These are phyloP conservation scores for Oidiodendron maius DNA, from an alignment of 495 filamentous ascomycete species.

Conservation along the genomic window DNA sequence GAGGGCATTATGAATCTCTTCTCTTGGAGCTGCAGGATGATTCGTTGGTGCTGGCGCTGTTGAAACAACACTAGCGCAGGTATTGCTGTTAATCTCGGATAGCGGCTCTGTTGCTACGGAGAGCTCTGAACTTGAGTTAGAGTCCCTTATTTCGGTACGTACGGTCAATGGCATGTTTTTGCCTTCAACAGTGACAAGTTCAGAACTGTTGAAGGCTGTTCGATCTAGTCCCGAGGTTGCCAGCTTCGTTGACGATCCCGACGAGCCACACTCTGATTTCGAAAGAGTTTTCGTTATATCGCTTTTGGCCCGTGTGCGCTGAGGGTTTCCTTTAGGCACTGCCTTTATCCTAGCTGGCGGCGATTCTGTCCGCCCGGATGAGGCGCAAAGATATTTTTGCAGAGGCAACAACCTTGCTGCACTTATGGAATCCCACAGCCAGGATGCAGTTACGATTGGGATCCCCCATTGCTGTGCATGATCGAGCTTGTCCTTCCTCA, in stretches of 20 bases:
- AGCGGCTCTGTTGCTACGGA: slow-evolving; percentile 19
- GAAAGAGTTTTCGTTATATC: not conserved
- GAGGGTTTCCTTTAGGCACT: not conserved
- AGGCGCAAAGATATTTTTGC: slow-evolving; percentile 23
- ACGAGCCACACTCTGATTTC: not conserved
- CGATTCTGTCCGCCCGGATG: slow-evolving; percentile 7
- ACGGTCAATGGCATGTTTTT: slow-evolving; percentile 17
- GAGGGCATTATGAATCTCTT: slow-evolving; percentile 20
- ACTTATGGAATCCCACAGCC: slow-evolving; percentile 79
- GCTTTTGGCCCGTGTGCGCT: slow-evolving; percentile 1
- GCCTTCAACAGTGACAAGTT: not conserved
- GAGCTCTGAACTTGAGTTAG: slow-evolving; percentile 22
- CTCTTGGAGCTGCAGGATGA: slow-evolving; percentile 13
- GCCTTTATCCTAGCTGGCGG: slow-evolving; percentile 3
- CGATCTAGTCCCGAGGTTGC: slow-evolving; percentile 2
- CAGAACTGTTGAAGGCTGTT: slow-evolving; percentile 4
- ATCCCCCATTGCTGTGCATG: slow-evolving; percentile 68
- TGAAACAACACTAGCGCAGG: slow-evolving; percentile 22
- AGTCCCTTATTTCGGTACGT: slow-evolving; percentile 23
- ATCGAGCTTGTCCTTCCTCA: slow-evolving; percentile 71
- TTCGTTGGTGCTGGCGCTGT: slow-evolving; percentile 20
- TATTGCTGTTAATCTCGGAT: slow-evolving; percentile 18
- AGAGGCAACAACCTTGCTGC: slow-evolving; percentile 46
- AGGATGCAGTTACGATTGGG: slow-evolving; percentile 69
- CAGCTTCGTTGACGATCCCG: not conserved